These are phyloP conservation scores for Fusarium dlaminii DNA, from an alignment of 2,329 filamentous ascomycete genomes.

Conservation along the genomic window DNA sequence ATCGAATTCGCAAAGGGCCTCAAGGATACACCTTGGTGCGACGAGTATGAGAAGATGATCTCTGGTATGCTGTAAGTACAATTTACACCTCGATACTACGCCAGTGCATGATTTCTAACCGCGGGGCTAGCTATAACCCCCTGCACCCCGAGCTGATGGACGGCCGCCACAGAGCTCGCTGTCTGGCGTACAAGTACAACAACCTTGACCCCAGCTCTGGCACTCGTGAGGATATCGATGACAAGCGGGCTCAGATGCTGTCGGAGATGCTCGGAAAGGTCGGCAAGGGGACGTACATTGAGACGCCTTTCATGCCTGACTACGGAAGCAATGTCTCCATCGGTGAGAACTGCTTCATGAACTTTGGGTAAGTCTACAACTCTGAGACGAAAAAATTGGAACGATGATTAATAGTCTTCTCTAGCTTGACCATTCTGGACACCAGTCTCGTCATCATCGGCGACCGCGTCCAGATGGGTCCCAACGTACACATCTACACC, in stretches of 20 bases:
- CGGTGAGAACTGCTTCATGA: conserved; percentile 71
- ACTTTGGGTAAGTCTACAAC: conserved; percentile 49
- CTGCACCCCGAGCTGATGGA: conserved; percentile 23
- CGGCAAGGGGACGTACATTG: conserved; percentile 60
- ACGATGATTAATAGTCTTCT: fast-evolving
- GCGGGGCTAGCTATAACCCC: conserved; percentile 32
- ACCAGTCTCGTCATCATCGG: conserved; percentile 77
- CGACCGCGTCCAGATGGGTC: conserved; percentile 75
- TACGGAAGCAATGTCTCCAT: conserved; percentile 73
- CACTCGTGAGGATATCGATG: conserved; percentile 9
- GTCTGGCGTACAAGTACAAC: conserved; percentile 36
- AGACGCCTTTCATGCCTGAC: conserved; percentile 70
- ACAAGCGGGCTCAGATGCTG: conserved; percentile 12
- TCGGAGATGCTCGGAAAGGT: conserved; percentile 32
- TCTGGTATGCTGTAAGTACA: conserved; percentile 40
- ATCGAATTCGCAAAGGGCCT: conserved; percentile 37
- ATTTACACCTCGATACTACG: fast-evolving
- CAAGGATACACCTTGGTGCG: conserved; percentile 34
- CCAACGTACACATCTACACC: conserved; percentile 75
- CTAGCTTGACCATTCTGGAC: conserved; percentile 72
- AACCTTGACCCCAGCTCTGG: conserved; percentile 37
- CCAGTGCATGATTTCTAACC: background rate
- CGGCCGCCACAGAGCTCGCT: conserved; percentile 35
- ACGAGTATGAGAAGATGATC: conserved; percentile 42
- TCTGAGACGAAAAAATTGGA: fast-evolving